Percentiles rank a stretch among this genome's conserved stretches.
Conservation (phyloP, 805 yeast genomes). For the Metschnikowia continentalis region DNA sequence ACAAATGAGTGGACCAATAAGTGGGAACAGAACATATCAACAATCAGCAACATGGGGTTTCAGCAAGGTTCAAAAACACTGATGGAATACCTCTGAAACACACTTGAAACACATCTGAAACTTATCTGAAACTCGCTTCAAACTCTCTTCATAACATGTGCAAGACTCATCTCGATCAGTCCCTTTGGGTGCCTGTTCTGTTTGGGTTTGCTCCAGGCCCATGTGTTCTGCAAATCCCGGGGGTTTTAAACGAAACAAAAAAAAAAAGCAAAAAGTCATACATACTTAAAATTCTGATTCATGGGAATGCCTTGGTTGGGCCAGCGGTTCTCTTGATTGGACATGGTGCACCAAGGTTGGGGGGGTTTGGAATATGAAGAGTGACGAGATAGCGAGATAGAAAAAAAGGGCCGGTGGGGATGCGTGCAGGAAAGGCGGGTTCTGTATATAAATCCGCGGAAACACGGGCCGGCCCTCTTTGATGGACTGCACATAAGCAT, state of each 20-base stretch:
- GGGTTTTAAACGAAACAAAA: neutral
- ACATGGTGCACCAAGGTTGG: constrained; percentile 21
- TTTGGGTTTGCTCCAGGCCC: neutral
- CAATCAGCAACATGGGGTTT: too few species aligned
- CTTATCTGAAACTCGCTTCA: too few species aligned
- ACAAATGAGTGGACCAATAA: too few species aligned
- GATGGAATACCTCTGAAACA: neutral
- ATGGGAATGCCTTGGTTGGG: constrained; percentile 39
- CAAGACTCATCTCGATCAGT: too few species aligned
- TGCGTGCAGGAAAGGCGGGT: neutral
- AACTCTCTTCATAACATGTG: too few species aligned
- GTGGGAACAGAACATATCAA: too few species aligned
- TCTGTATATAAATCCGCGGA: neutral
- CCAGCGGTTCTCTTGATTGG: constrained; percentile 43
- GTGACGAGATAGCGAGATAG: constrained; percentile 5
- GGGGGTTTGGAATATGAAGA: neutral
- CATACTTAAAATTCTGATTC: constrained; percentile 43
- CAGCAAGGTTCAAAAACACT: too few species aligned
- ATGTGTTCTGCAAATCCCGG: neutral
- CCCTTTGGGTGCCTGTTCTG: neutral
- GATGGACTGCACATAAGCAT: neutral
- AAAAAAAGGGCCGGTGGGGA: constrained; percentile 7
- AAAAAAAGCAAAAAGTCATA: constrained; percentile 8
- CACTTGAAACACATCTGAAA: neutral
- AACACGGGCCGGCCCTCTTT: neutral